Base-by-base conservation (phyloP, 2,329 filamentous ascomycete genomes). In the Neodidymelliopsis sp. region DNA sequence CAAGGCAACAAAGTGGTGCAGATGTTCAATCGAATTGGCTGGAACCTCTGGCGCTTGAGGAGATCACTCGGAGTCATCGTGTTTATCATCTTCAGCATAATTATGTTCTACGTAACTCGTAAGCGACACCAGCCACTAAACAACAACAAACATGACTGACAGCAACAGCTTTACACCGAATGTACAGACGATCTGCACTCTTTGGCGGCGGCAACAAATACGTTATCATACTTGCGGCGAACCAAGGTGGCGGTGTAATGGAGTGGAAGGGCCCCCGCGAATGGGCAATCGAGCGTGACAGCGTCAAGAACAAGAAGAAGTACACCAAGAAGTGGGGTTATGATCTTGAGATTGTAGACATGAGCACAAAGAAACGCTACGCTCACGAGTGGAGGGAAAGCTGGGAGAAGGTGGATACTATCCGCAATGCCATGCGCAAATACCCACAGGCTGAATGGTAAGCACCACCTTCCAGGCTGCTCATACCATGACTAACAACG, bases 311-410 rank as follows among this genome's bases (percentile, higher is more conserved):
- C 77, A 99, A 99, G 80, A 87, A 88, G 70, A 89, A 87, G 66
- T 99, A 99, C 69, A 88, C 86, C 2, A 81, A 84, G 24, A 83
- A 82, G 70, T 97, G 94, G 92, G 94, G 94, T 11, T 97, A 99
- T 72, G 89, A 97, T 54, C 79, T 99, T 49, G 94, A 99, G 72
- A 88, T 97, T 68, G 91, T 96, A 60, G 95, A 99, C 73, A 96
- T 99, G 92, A 93, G 91, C 77, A 96, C 92, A 43, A 96, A 97
- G 82, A 97, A 97, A 77, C 86, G 92, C 59, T 99, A 99, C 71
- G 93, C 94, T 20, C 94, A 99, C 75, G 94, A 99, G 75, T 99
- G 94, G 94, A 85, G 94, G 66, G 94, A 99, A 76, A 95, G 93
- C 72, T 99, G 94, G 94, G 94, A 99, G 76, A 99, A 97, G 79